phyloP scores from a whole-genome alignment of 345 rosid species.

The Excoecaria cochinchinensis region DNA sequence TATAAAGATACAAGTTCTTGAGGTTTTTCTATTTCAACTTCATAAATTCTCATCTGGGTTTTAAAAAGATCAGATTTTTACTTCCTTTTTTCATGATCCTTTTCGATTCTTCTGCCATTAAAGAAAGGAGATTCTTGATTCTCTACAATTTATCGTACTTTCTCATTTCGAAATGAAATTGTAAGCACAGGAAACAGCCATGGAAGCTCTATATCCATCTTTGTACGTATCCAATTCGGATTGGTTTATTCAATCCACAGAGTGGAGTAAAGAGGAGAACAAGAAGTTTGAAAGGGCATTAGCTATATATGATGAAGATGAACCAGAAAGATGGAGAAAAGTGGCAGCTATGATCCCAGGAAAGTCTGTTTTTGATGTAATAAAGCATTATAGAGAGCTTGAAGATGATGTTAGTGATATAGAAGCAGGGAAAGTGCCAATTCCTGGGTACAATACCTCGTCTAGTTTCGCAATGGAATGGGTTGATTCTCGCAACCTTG shows the following conservation, averaged over 20 bases:
- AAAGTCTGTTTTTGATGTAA: constrained; percentile 66
- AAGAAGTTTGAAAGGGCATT: constrained; percentile 76
- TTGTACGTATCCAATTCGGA: constrained; percentile 32
- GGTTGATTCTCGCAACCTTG: constrained; percentile 32
- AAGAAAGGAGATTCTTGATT: constrained; percentile 41
- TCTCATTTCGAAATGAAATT: neutral
- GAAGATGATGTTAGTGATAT: constrained; percentile 68
- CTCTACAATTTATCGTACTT: constrained; percentile 9
- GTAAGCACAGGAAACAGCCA: constrained; percentile 18
- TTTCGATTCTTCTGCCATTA: constrained; percentile 26
- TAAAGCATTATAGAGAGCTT: constrained; percentile 61
- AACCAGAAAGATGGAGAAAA: constrained; percentile 68
- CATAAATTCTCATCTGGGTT: constrained; percentile 4
- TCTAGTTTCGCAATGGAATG: constrained; percentile 40
- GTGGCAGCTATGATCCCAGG: constrained; percentile 74
- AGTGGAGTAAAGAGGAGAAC: constrained; percentile 81
- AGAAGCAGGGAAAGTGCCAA: constrained; percentile 72
- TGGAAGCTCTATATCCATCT: constrained; percentile 61
- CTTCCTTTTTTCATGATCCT: constrained; percentile 30
- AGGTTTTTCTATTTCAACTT: constrained; percentile 3
- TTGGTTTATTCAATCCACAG: constrained; percentile 26
- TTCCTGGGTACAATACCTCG: constrained; percentile 60
- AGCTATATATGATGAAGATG: constrained; percentile 58
- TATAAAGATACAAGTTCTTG: constrained; percentile 19
- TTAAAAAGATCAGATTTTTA: constrained; percentile 19